phyloP scores from a whole-genome alignment of 2,329 filamentous ascomycete species.

The Clonostachys rhizophaga region DNA sequence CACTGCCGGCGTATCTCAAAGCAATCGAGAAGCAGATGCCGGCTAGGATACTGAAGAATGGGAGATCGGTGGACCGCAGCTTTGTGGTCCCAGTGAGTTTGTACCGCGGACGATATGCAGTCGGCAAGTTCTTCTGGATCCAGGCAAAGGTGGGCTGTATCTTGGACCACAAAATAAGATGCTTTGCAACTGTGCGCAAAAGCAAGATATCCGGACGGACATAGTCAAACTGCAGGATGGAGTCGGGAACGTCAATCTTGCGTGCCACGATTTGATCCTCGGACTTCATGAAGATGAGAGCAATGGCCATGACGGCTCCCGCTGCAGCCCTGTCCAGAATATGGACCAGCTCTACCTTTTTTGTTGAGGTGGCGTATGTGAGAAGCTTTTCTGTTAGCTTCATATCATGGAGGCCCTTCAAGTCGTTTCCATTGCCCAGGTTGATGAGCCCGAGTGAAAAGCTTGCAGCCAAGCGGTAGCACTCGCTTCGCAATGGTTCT shows the following conservation, averaged over 20 bases:
- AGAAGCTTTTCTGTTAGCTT: constrained; percentile 84
- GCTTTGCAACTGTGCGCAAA: constrained; percentile 80
- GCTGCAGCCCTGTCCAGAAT: constrained; percentile 89
- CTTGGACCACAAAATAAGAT: constrained; percentile 87
- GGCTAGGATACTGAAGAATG: constrained; percentile 87
- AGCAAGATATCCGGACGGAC: constrained; percentile 90
- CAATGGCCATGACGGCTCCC: constrained; percentile 85
- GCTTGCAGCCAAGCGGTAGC: constrained; percentile 91
- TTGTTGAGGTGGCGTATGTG: constrained; percentile 78
- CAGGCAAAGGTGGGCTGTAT: constrained; percentile 72
- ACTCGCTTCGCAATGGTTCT: constrained; percentile 83
- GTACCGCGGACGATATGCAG: constrained; percentile 58
- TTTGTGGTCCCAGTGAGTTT: constrained; percentile 54
- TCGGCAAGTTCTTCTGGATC: constrained; percentile 71
- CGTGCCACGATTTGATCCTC: constrained; percentile 81
- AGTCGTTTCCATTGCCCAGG: constrained; percentile 80
- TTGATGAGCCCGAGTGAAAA: constrained; percentile 95
- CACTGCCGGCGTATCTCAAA: constrained; percentile 70
- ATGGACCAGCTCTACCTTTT: constrained; percentile 88
- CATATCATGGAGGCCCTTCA: constrained; percentile 91
- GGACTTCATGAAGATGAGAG: constrained; percentile 96
- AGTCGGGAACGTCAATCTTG: constrained; percentile 91
- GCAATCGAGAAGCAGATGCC: constrained; percentile 82
- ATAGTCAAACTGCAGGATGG: constrained; percentile 88
- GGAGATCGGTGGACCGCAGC: constrained; percentile 77